phyloP scores from a whole-genome alignment of 371 early-diverging fungal genomes.

The Mortierella sp. region DNA sequence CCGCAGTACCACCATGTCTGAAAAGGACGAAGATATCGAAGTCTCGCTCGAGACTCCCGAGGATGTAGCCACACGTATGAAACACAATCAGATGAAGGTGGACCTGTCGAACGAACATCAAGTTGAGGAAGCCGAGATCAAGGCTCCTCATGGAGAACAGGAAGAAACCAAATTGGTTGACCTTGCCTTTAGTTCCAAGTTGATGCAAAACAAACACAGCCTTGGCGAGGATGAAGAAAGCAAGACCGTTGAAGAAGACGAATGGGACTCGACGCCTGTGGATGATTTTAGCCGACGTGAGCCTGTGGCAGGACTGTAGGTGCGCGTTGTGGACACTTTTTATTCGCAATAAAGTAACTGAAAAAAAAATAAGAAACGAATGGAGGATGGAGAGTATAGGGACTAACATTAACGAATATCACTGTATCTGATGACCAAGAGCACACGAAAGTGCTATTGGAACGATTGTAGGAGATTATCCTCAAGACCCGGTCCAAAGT shows the following conservation, averaged over 20 bases:
- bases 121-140: constrained; percentile 11
- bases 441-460: too few species aligned
- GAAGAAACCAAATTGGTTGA: constrained; percentile 5
- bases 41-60: constrained; percentile 12
- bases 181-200: constrained; percentile 13
- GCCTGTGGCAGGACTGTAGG: constrained; percentile 28
- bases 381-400: too few species aligned
- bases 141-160: constrained; percentile 19
- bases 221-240: constrained; percentile 1
- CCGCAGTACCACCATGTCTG: too few species aligned
- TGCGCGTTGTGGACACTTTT: too few species aligned
- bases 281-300: constrained; percentile 30
- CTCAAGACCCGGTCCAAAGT: too few species aligned
- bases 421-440: too few species aligned
- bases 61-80: constrained; percentile 6
- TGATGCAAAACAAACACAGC: constrained; percentile 14
- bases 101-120: neutral
- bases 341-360: too few species aligned
- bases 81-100: neutral
- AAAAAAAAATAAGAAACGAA: too few species aligned
- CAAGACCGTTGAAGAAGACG: constrained; percentile 26
- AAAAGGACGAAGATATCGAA: neutral
- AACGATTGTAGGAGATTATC: too few species aligned
- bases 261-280: constrained; percentile 29
- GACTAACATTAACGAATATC: too few species aligned